Evolutionary conservation across 2,329 filamentous ascomycete genomes (phyloP).

Genomic region (Apiospora marii): DNA sequence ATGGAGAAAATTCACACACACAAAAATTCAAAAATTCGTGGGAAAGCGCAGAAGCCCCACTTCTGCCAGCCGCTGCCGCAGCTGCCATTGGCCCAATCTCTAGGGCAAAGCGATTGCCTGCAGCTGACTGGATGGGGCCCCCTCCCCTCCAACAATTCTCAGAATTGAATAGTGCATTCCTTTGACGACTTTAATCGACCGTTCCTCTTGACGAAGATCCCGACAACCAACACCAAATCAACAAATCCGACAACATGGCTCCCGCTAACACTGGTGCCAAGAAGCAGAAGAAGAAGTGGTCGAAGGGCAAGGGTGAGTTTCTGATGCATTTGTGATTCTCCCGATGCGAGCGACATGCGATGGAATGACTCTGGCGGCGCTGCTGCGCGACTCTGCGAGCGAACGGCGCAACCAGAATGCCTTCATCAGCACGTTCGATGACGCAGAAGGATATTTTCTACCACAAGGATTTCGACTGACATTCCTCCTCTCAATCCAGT

Average conservation of each 20-base stretch:
- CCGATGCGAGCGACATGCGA: slow-evolving; percentile 11
- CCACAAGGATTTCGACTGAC: background rate
- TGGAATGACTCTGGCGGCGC: background rate
- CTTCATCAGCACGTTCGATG: slow-evolving; percentile 8
- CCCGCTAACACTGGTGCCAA: slow-evolving; percentile 69
- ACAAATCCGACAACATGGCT: slow-evolving; percentile 53
- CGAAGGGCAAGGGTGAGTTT: slow-evolving; percentile 74
- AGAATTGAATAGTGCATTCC: slow-evolving; percentile 19
- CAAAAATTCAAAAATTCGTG: slow-evolving; percentile 21
- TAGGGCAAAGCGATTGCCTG: slow-evolving; percentile 19
- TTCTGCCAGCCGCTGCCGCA: background rate
- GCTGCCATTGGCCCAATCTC: slow-evolving; percentile 5
- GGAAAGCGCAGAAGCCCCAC: background rate
- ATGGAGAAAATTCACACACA: slow-evolving; percentile 22
- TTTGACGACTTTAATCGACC: slow-evolving; percentile 10
- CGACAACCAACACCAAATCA: slow-evolving; percentile 37
- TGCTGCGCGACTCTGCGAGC: slow-evolving; percentile 5
- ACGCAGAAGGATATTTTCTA: background rate
- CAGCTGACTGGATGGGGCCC: slow-evolving; percentile 11
- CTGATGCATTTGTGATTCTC: slow-evolving; percentile 32
- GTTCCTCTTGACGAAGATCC: slow-evolving; percentile 22
- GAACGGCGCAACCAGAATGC: background rate
- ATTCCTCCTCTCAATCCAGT: slow-evolving; percentile 55
- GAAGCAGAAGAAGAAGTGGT: slow-evolving; percentile 87
- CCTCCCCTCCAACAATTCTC: slow-evolving; percentile 16